A percentile compares a stretch with the other conserved stretches of the same genome.
Evolutionary conservation across 2,329 filamentous ascomycete species (phyloP).

Genomic region (Salinomyces thailandicus): DNA sequence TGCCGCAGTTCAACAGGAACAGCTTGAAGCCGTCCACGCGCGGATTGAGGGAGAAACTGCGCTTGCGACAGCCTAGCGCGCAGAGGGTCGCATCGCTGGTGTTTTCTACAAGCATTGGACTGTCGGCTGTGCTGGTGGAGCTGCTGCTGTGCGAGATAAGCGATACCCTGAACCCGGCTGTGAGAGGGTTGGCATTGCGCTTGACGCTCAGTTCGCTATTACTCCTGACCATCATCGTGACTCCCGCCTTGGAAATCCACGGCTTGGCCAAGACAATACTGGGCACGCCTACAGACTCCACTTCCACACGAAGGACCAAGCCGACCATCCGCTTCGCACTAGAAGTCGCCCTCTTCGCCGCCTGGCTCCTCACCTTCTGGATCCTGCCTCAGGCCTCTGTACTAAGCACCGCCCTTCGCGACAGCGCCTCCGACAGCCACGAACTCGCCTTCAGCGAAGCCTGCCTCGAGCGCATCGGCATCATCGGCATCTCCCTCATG

Average conservation of each 20-base stretch:
- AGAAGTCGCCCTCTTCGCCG: conserved; percentile 50
- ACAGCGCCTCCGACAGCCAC: conserved; percentile 26
- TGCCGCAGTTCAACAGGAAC: conserved; percentile 45
- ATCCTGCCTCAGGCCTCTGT: conserved; percentile 33
- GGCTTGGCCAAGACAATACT: conserved; percentile 39
- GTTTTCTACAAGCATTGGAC: conserved; percentile 66
- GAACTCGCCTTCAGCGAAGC: conserved; percentile 43
- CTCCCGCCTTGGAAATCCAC: conserved; percentile 70
- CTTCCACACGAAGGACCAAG: conserved; percentile 46
- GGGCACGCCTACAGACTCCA: conserved; percentile 51
- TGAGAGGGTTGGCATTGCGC: conserved; percentile 56
- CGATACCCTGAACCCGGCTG: conserved; percentile 57
- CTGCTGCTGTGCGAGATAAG: conserved; percentile 77
- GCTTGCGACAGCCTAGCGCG: conserved; percentile 18
- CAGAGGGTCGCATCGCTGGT: conserved; percentile 40
- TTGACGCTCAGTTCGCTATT: conserved; percentile 61
- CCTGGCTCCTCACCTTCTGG: conserved; percentile 70
- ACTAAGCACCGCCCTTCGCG: conserved; percentile 30
- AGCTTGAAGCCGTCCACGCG: conserved; percentile 30
- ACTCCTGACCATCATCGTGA: conserved; percentile 60
- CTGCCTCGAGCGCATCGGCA: conserved; percentile 57
- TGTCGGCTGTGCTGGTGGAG: conserved; percentile 68
- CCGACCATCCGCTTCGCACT: conserved; percentile 41
- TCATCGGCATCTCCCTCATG: conserved; percentile 80
- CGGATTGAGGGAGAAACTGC: conserved; percentile 10